These are phyloP conservation scores for Leucocoprinus birnbaumii DNA, from an alignment of 768 basidiomycete genomes.

Conservation along the genomic window DNA sequence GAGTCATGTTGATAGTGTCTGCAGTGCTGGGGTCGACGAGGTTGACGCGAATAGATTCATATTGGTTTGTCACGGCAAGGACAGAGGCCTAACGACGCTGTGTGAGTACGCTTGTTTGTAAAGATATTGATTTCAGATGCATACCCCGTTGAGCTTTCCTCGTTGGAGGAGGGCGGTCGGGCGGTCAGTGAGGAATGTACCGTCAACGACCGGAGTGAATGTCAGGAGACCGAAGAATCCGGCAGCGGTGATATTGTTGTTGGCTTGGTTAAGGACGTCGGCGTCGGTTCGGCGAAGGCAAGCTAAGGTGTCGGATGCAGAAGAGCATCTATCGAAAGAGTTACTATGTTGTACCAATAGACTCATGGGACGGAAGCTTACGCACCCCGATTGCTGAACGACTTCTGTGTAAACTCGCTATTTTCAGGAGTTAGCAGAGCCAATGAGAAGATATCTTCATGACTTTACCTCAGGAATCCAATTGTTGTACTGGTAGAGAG, in stretches of 20 bases:
- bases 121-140: conserved; percentile 12
- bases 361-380: background rate
- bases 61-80: conserved; percentile 33
- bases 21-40: conserved; percentile 32
- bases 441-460: background rate
- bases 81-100: conserved; percentile 4
- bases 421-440: background rate
- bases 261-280: conserved; percentile 34
- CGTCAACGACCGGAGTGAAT: conserved; percentile 50
- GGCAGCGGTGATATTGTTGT: no score
- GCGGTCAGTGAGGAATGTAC: conserved; percentile 38
- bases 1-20: conserved; percentile 20
- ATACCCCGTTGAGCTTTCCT: conserved; percentile 39
- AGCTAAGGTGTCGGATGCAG: conserved; percentile 26
- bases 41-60: conserved; percentile 35
- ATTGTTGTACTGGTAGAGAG: conserved; percentile 42
- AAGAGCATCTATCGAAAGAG: conserved; percentile 28
- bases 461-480: conserved; percentile 31
- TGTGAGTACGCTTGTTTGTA: no score
- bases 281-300: conserved; percentile 34
- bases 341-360: no score
- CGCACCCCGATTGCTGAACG: conserved; percentile 31
- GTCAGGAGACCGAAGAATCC: conserved; percentile 15
- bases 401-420: conserved; percentile 17
- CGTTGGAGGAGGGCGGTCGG: conserved; percentile 34